Base-by-base conservation (phyloP, 2,329 filamentous ascomycete genomes). In the Colletotrichum sp. region DNA sequence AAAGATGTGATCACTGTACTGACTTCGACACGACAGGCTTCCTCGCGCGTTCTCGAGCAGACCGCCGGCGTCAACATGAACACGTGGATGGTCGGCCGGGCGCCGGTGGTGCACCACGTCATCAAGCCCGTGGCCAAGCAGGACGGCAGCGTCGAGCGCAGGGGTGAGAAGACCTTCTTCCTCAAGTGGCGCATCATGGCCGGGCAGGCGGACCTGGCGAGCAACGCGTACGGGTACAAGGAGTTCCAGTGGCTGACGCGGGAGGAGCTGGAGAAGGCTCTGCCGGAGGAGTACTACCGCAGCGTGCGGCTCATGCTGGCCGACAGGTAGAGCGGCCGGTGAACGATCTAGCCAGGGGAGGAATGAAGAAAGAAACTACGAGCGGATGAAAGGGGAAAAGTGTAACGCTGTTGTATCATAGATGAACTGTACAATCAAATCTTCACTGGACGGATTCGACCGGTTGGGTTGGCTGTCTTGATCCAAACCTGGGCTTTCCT, bases 171-270 rank as follows among this genome's bases (percentile, higher is more conserved):
- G 89, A 93, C 92, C 4, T 99, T 99, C 85, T 98, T 98, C 89
- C 91, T 98, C 88, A 98, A 98, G 88, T 94, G 92, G 65, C 91
- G 97, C 76, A 98, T 99, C 83, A 95, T 98, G 94, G 95, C 96
- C 38, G 97, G 97, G n/a, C 97, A 98, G 86, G 95, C 93, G 34
- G 90, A 98, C 83, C 84, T 98, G 66, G 86, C 87, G 75, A 88
- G 87, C 73, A 98, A 97, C 85, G 86, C 87, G 75, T 89, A 94
- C 70, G 94, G 93, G 8, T 87, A 97, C 68, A 88, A 89, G 68
- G 95, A 98, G 82, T 99, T 97, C 86, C 92, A 94, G 85, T 99
- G 97, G 97, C 84, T 98, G 80, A 93, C 94, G 29, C 96, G 93
- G 83, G 95, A 98, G 75, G 97, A 99, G 89, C 89, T 98, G 70